A percentile compares a stretch with the other conserved stretches of the same genome.
Evolutionary conservation across 1,139 yeast genomes (phyloP).

Genomic region (Debaryomyces fabryi): DNA sequence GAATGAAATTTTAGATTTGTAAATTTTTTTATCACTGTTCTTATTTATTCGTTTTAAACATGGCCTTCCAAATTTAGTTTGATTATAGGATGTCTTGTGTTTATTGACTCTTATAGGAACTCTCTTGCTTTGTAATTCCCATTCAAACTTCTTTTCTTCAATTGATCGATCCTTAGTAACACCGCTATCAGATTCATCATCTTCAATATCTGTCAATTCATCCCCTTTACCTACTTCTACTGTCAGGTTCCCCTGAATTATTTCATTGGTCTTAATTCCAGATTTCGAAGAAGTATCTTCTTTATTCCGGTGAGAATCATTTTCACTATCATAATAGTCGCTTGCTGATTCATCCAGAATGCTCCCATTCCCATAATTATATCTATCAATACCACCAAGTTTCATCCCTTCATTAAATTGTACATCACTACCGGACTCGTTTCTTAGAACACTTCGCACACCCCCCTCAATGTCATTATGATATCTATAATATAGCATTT

Average conservation of each 20-base stretch:
- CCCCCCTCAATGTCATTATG: slow-evolving; percentile 8
- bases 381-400: slow-evolving; percentile 14
- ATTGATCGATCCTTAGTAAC: neutral
- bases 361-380: slow-evolving; percentile 14
- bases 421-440: neutral
- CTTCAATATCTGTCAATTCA: slow-evolving; percentile 2
- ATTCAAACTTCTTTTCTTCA: neutral
- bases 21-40: neutral
- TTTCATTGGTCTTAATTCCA: neutral
- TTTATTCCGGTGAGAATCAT: neutral
- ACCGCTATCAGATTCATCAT: neutral
- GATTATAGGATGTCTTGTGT: neutral
- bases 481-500: slow-evolving; percentile 10
- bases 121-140: neutral
- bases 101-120: neutral
- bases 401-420: neutral
- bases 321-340: neutral
- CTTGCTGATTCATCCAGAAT: slow-evolving; percentile 5
- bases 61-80: neutral
- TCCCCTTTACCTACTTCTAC: neutral
- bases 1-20: neutral
- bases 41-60: slow-evolving; percentile 8
- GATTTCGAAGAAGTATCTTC: neutral
- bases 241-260: neutral
- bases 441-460: neutral